Conservation (phyloP, 1,284 basidiomycete species). For the Vanrija humicola region DNA sequence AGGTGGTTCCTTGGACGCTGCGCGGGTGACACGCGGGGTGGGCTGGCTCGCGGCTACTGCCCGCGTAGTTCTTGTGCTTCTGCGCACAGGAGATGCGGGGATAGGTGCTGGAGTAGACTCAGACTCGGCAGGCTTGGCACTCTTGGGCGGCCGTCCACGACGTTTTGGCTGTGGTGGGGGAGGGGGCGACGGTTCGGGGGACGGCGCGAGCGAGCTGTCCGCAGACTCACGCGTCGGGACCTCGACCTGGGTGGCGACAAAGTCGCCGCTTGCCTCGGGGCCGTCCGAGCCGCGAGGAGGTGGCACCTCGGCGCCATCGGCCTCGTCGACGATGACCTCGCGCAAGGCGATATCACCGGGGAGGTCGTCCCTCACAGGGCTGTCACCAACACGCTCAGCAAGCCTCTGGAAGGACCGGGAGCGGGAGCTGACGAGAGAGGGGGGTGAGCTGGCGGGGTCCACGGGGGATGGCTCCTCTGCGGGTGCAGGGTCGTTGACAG, state of each 20-base stretch:
- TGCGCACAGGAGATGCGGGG: background rate
- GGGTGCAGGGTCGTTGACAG: background rate
- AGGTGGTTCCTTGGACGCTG: background rate
- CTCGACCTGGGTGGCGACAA: background rate
- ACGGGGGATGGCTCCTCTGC: background rate
- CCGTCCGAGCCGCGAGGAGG: no score
- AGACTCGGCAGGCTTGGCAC: background rate
- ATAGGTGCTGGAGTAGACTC: background rate
- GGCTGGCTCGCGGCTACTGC: background rate
- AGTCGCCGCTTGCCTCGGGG: no score
- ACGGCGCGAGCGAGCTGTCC: background rate
- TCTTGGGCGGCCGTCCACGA: slow-evolving; percentile 3
- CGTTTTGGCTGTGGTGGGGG: background rate
- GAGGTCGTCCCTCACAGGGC: slow-evolving; percentile 3
- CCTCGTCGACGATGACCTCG: slow-evolving; percentile 17
- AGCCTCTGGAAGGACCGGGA: background rate
- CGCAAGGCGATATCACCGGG: slow-evolving; percentile 14
- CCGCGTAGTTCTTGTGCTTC: background rate
- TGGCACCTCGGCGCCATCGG: no score
- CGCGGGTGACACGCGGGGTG: background rate
- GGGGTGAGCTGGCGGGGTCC: background rate
- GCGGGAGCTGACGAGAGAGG: background rate
- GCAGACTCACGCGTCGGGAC: background rate
- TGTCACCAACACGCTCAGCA: background rate
- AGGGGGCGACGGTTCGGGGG: background rate